A percentile compares a stretch with the other conserved stretches of the same genome.
These are phyloP conservation scores for Trichoderma sp. DNA, from an alignment of 2,329 filamentous ascomycete genomes.

Conservation along the genomic window DNA sequence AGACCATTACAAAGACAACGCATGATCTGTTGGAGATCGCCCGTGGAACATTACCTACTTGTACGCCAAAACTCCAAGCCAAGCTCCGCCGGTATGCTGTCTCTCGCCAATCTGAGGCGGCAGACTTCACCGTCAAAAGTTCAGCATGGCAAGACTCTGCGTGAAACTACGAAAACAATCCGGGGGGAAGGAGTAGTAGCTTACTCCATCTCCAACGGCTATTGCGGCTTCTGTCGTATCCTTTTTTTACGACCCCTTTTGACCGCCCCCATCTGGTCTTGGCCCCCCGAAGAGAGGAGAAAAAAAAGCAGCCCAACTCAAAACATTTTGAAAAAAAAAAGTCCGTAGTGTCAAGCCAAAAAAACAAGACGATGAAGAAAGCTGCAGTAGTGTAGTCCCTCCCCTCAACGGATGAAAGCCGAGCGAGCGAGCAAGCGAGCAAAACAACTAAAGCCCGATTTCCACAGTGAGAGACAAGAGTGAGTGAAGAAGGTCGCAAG, in stretches of 20 bases:
- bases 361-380: background rate
- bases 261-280: background rate
- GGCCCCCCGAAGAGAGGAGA: background rate
- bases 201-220: background rate
- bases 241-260: background rate
- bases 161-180: background rate
- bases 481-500: background rate
- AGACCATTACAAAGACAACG: background rate
- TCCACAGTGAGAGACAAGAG: background rate
- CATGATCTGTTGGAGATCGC: background rate
- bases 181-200: background rate
- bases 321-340: background rate
- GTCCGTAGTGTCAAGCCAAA: background rate
- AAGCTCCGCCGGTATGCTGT: background rate
- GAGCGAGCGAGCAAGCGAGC: background rate
- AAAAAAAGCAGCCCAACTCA: background rate
- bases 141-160: background rate
- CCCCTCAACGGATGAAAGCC: background rate
- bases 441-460: background rate
- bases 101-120: background rate
- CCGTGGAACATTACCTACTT: background rate
- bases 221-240: background rate
- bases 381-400: constrained; percentile 2
- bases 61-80: background rate
- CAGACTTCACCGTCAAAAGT: background rate